Base-by-base conservation (phyloP, 768 basidiomycete genomes). In the Termitomyces sp. region DNA sequence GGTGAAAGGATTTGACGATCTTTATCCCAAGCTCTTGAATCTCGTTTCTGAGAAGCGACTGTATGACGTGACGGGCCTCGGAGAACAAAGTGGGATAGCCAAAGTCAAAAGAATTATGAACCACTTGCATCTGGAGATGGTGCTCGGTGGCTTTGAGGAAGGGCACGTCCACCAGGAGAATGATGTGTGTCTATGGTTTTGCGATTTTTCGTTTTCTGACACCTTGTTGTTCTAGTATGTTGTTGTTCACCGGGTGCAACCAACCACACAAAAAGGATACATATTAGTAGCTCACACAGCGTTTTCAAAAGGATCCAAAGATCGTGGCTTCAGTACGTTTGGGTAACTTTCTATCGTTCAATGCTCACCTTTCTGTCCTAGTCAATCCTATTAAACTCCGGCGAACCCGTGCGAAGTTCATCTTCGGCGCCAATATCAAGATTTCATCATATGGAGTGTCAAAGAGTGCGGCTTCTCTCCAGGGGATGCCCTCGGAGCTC, bases 81-180 rank as follows among this genome's bases (percentile, higher is more conserved):
- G 79, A 54, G 75, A 87, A 66, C 68, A 74, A 49, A 87, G 85
- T 50, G 86, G 83, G 6, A 88, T 86, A 62, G 80, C 80, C 8
- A 78, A 71, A 61, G 80, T 81, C 33, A 87, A 89, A 75, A 79
- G 93, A 63, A 70, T 96, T 2, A 69, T 98, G 65, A 98, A 98
- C 71, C 84, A 88, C 55, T 70, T 99, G 58, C 96, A 94, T 73
- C 78, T 91, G 42, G 95, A 99, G 78, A 94, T 98, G 92, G 83
- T 92, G 3, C 76, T 93, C n/a, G 86, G 81, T 2, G 91, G 86
- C 0, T 98, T 84, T 64, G 85, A 88, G 61, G 97, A 99, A 73
- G 96, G 94, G 0, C 94, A 98, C 76, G 93, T 98, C 11, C 96
- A 96, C 69, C 94, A 98, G 72, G 97, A 98, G 72, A 94, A 92